Base-by-base conservation (phyloP, 2,329 filamentous ascomycete genomes). In the Talaromyces sp. region DNA sequence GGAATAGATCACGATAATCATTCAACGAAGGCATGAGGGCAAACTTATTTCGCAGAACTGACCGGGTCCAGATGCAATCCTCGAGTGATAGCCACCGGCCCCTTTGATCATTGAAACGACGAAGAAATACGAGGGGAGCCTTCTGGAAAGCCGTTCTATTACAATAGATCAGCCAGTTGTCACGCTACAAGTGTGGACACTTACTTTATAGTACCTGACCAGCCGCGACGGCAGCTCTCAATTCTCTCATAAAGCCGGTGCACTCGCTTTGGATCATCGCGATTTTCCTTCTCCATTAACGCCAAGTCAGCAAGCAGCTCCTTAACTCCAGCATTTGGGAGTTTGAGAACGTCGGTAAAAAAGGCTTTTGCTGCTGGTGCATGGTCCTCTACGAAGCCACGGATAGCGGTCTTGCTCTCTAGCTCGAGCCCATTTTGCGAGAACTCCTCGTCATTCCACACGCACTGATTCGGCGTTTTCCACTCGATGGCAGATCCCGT, bases 161-260 rank as follows among this genome's bases (percentile, higher is more conserved):
- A 15, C 8, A 41, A 41, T 5, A 15, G 6, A 41, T 41, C 39
- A 41, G 39, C 39, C 6, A 41, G 39, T 41, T 41, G 39, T 41
- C 39, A 3, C 17, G 17, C 9, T 41, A 15, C n/a, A 41, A 6
- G 17, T 41, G 17, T 41, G 39, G 39, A n/a, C 17, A 41, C 17
- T 6, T 41, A 41, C 39, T 17, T 41, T n/a, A 41, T 41, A n/a
- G 39, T 4, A n/a, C 3, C 8, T 41, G 17, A 6, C 17, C 15
- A 41, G 17, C 5, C n/a, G 61, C 61, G 61, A 57, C 61, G 61
- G 27, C 61, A 57, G 50, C 61, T 63, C 50, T 56, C 50, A 57
- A 63, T 63, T 57, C 61, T 63, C 61, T 63, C 61, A 63, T 63
- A 63, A 27, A 63, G 61, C 52, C 35, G 50, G 49, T 63, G 2